Conservation (phyloP, 768 basidiomycete species). For the Chlorophyllum brunneum region DNA sequence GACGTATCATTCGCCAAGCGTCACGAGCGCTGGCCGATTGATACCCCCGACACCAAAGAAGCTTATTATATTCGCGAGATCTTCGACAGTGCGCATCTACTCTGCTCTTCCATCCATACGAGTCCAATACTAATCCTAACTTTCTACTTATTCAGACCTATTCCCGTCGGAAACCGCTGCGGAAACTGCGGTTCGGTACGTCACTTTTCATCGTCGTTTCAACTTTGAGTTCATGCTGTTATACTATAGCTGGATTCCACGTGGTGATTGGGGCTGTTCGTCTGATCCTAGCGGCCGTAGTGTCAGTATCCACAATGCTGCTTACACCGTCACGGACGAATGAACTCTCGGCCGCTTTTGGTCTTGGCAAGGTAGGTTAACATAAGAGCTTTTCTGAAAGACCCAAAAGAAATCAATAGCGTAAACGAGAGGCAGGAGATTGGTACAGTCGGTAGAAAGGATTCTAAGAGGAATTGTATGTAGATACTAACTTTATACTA, state of each 20-base stretch:
- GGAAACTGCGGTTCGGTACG: constrained; percentile 84
- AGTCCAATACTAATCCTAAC: constrained; percentile 12
- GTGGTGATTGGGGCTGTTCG: constrained; percentile 95
- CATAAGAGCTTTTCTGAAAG: too few relatives aligned
- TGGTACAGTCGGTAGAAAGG: constrained; percentile 11
- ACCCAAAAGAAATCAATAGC: constrained; percentile 4
- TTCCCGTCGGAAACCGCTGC: constrained; percentile 89
- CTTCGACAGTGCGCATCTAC: constrained; percentile 63
- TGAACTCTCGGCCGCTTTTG: constrained; percentile 22
- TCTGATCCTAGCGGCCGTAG: constrained; percentile 93
- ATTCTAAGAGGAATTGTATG: constrained; percentile 11
- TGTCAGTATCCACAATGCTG: constrained; percentile 93
- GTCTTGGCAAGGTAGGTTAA: too few relatives aligned
- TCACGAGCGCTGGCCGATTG: constrained; percentile 69
- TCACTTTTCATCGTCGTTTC: constrained; percentile 14
- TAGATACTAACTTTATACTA: constrained; percentile 4
- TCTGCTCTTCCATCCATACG: not conserved
- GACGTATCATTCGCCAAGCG: constrained; percentile 79
- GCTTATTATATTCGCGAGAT: constrained; percentile 90
- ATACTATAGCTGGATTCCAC: constrained; percentile 77
- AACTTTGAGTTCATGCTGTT: constrained; percentile 12
- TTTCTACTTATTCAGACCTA: constrained; percentile 40
- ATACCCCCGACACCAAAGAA: constrained; percentile 94
- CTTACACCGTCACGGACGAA: constrained; percentile 51
- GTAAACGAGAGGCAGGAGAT: constrained; percentile 9